These are phyloP conservation scores for Melampsora larici-populina DNA, from an alignment of 1,284 basidiomycete genomes.

Conservation along the genomic window DNA sequence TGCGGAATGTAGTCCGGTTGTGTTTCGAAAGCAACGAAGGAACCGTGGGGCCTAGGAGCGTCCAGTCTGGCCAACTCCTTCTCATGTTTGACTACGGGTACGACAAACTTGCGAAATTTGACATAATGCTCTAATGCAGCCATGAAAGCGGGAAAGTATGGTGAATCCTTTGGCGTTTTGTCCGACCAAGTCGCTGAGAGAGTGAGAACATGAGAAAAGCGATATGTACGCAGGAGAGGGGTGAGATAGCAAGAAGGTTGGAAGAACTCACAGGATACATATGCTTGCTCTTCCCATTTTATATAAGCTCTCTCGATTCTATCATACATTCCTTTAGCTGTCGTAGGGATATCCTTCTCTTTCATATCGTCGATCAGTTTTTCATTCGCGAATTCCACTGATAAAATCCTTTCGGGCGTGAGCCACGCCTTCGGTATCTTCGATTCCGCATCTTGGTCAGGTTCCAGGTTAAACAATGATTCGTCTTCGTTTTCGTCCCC, in stretches of 20 bases:
- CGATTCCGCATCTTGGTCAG: conserved; percentile 64
- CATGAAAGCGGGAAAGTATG: conserved; percentile 64
- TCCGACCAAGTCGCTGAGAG: conserved; percentile 70
- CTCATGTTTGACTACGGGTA: conserved; percentile 59
- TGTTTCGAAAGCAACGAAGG: conserved; percentile 52
- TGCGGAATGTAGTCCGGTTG: conserved; percentile 57
- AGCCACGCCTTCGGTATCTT: conserved; percentile 63
- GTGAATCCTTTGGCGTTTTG: conserved; percentile 56
- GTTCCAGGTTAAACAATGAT: conserved; percentile 50
- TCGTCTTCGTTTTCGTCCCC: conserved; percentile 48
- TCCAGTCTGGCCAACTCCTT: conserved; percentile 52
- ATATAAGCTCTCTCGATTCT: conserved; percentile 72
- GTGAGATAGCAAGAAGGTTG: conserved; percentile 25
- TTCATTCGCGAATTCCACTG: conserved; percentile 26
- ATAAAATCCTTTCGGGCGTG: conserved; percentile 46
- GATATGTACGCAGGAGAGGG: neutral
- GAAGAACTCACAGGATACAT: conserved; percentile 69
- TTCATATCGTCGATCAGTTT: conserved; percentile 38
- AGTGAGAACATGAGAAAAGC: conserved; percentile 1
- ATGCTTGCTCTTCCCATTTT: conserved; percentile 86
- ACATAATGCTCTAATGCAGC: conserved; percentile 67
- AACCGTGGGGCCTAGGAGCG: conserved; percentile 45
- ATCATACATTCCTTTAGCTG: conserved; percentile 59
- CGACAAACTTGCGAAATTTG: conserved; percentile 63
- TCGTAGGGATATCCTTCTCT: conserved; percentile 49